Percentiles rank a stretch among this genome's conserved stretches.
Conservation (phyloP, 2,329 filamentous ascomycete genomes). For the Cladophialophora bantiana region DNA sequence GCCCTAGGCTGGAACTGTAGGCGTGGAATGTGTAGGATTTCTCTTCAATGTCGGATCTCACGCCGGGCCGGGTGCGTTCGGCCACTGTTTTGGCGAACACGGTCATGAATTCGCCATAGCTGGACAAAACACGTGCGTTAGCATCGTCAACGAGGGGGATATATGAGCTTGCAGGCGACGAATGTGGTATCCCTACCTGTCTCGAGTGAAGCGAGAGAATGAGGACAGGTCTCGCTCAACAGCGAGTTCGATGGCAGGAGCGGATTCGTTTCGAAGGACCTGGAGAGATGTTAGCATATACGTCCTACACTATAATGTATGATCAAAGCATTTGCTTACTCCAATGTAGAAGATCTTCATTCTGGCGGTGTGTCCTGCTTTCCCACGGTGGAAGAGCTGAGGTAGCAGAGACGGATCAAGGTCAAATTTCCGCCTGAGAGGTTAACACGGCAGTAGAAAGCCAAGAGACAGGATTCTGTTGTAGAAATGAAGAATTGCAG, state of each 20-base stretch:
- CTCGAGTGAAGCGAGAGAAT: slow-evolving; percentile 80
- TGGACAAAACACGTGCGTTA: slow-evolving; percentile 40
- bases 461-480: not conserved
- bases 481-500: not conserved
- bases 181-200: slow-evolving; percentile 60
- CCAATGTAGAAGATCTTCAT: slow-evolving; percentile 48
- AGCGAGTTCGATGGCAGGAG: slow-evolving; percentile 78
- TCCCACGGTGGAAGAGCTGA: not conserved
- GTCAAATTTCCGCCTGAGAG: not conserved
- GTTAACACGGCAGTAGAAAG: not conserved
- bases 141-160: not conserved
- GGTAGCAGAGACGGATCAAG: not conserved
- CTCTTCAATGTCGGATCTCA: slow-evolving; percentile 85
- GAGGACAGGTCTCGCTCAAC: slow-evolving; percentile 77
- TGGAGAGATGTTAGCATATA: slow-evolving; percentile 47
- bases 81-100: slow-evolving; percentile 88
- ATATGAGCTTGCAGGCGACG: slow-evolving; percentile 5
- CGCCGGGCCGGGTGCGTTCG: slow-evolving; percentile 79
- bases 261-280: slow-evolving; percentile 81
- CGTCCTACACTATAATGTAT: not conserved
- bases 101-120: slow-evolving; percentile 75
- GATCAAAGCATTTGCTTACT: slow-evolving; percentile 34
- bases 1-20: slow-evolving; percentile 75
- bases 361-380: slow-evolving; percentile 30
- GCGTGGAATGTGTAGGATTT: slow-evolving; percentile 81